Evolutionary conservation across 352 stramenopile genomes (phyloP).

Genomic region (Phytophthora quininea): DNA sequence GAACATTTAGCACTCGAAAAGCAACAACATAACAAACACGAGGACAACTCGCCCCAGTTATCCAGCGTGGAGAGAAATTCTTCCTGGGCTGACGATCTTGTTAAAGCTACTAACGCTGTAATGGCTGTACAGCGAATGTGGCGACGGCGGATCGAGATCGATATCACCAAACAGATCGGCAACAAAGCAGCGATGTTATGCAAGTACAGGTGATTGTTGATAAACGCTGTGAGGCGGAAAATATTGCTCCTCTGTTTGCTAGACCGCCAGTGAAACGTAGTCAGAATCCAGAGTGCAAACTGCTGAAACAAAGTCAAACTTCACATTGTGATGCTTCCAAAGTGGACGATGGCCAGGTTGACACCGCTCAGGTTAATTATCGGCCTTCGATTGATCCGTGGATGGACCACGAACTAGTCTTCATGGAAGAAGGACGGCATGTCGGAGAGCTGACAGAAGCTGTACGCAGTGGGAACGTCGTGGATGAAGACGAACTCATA

Average conservation of each 20-base stretch:
- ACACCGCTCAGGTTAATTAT: neutral
- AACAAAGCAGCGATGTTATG: neutral
- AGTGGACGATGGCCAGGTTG: neutral
- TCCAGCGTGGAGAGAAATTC: neutral
- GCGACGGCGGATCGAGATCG: neutral
- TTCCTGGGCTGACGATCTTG: neutral
- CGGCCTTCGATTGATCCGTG: conserved; percentile 51
- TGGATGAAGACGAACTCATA: conserved; percentile 34
- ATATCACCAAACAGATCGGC: neutral
- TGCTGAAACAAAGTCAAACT: too few relatives aligned
- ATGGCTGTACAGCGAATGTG: conserved; percentile 20
- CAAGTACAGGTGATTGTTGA: conserved; percentile 22
- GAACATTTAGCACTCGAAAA: neutral
- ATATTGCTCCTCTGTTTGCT: conserved; percentile 13
- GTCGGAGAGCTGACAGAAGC: conserved; percentile 24
- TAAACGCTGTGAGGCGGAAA: conserved; percentile 6
- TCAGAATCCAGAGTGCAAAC: too few relatives aligned
- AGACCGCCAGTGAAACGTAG: neutral
- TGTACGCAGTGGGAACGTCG: conserved; percentile 9
- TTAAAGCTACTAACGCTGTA: conserved; percentile 6
- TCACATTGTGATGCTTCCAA: too few relatives aligned
- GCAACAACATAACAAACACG: neutral
- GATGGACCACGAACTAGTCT: conserved; percentile 53
- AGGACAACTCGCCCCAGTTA: neutral
- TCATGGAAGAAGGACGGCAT: conserved; percentile 54